Percentiles rank a stretch among this genome's conserved stretches.
Conservation (phyloP, 2,329 filamentous ascomycete genomes). For the Helotiales sp. region DNA sequence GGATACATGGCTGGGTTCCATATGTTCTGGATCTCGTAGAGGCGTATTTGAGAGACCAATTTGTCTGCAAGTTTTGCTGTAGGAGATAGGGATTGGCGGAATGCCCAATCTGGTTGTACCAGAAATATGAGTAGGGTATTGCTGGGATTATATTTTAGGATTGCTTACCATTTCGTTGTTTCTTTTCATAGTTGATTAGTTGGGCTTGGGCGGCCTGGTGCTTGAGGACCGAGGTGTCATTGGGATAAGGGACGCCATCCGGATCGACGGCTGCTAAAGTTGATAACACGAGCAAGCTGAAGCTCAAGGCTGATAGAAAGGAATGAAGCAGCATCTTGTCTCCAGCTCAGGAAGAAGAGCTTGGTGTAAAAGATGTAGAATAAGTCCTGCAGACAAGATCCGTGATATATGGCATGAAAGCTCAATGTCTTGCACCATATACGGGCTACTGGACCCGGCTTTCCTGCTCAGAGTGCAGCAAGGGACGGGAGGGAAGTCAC, state of each 20-base stretch:
- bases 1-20: no score
- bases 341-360: background rate
- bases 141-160: background rate
- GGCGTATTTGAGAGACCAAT: background rate
- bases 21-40: background rate
- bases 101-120: background rate
- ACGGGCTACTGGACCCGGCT: background rate
- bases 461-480: background rate
- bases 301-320: background rate
- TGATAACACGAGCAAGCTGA: background rate
- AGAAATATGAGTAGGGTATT: background rate
- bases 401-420: no score
- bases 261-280: background rate
- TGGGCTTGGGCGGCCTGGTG: slow-evolving; percentile 4
- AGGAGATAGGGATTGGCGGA: background rate
- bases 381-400: no score
- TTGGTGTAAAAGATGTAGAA: background rate
- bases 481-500: background rate
- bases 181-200: slow-evolving; percentile 1
- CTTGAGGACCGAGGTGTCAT: slow-evolving; percentile 3
- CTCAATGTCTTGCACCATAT: background rate
- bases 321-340: background rate
- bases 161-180: slow-evolving; percentile 1
- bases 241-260: slow-evolving; percentile 8
- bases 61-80: slow-evolving; percentile 3